Evolutionary conservation across 2,329 filamentous ascomycete genomes (phyloP).

Genomic region (Sclerotinia sclerotiorum): DNA sequence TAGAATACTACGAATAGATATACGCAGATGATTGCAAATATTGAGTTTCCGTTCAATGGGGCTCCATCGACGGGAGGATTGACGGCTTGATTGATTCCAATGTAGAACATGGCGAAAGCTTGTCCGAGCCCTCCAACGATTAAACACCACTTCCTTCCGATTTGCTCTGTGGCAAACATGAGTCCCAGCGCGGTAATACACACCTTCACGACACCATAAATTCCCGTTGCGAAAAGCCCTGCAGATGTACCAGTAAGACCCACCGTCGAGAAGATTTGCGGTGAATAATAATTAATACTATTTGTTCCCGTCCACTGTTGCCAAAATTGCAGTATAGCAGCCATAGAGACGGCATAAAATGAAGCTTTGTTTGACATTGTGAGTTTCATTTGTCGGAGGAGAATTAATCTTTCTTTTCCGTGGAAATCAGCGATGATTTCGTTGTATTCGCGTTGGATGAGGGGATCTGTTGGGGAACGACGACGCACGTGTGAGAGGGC

Average conservation of each 20-base stretch:
- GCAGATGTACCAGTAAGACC: conserved; percentile 58
- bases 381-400: conserved; percentile 41
- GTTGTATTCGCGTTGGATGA: conserved; percentile 50
- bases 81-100: conserved; percentile 55
- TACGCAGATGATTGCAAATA: conserved; percentile 66
- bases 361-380: conserved; percentile 28
- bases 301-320: conserved; percentile 62
- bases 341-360: conserved; percentile 49
- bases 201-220: conserved; percentile 71
- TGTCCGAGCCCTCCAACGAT: conserved; percentile 57
- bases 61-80: conserved; percentile 47
- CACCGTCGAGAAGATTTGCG: conserved; percentile 65
- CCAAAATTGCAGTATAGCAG: conserved; percentile 53
- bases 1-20: conserved; percentile 69
- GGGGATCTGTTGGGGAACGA: conserved; percentile 52
- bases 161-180: conserved; percentile 61
- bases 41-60: conserved; percentile 41
- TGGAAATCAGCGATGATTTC: conserved; percentile 50
- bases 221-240: conserved; percentile 67
- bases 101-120: conserved; percentile 62
- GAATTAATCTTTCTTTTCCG: conserved; percentile 48
- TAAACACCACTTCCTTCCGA: conserved; percentile 59
- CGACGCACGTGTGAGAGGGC: conserved; percentile 54
- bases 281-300: conserved; percentile 61
- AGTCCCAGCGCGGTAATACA: conserved; percentile 62